Evolutionary conservation across 192 early-diverging fungal species (phyloP), one percentile per base, ranked within the genome.

Genomic region (Fimicolochytrium jonesii): DNA sequence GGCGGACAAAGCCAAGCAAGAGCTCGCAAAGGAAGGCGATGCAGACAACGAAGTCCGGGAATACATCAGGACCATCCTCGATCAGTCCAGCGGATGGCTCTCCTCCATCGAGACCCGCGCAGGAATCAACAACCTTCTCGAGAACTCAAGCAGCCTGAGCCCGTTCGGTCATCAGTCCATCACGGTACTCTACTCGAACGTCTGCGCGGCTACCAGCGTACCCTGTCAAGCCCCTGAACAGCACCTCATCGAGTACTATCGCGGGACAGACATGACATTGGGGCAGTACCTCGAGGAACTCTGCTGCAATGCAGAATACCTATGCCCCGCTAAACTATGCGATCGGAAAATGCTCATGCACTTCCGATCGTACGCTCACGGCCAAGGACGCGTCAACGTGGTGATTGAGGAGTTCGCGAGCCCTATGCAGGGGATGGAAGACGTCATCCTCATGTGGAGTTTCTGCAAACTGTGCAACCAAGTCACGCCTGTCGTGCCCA

Each of bases 391-490:
- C 23, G 74, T 97, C 13, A 89, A 79, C 48, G 90, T 97, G 0
- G 82, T 83, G 7, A 85, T 90, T 30, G 87, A 88, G 54, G 61
- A 80, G 15, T 67, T 72, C 55, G 26, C 68, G 69, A 0, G 77
- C 74, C 48, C 88, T 81, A 56, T 81, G n/a, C 77, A 67, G 45
- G 87, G 84, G 6, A 76, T 88, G 80, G 83, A 83, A 51, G 81
- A 92, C 36, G 75, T 74, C 41, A 88, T 97, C 29, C 67, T 93
- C 32, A 94, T 95, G 90, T 99, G 92, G 93, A 87, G 67, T 22
- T 59, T 68, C 37, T 99, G 96, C 72, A 82, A 78, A 49, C 61
- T 84, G 6, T 97, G 94, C 72, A 31, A 77, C 0, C 77, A 77
- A 25, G 66, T 73, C 11, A 93, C 93, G 0, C 90, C 87, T 0